Percentiles rank a stretch among this genome's conserved stretches.
These are phyloP conservation scores for Wickerhamiella kurtzmanii DNA, from an alignment of 805 yeast genomes.

Conservation along the genomic window DNA sequence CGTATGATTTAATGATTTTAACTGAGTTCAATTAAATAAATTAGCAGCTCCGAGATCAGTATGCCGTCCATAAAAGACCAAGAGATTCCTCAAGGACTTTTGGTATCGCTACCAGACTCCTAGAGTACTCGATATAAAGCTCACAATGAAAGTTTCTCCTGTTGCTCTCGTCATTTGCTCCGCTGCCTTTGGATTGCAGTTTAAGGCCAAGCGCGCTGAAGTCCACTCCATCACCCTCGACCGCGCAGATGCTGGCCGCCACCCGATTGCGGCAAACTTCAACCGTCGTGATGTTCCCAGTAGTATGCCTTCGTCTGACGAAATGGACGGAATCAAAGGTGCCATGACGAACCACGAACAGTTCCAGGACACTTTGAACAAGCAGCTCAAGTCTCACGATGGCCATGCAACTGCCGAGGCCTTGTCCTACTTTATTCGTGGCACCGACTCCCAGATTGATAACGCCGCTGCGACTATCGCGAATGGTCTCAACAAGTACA, in stretches of 20 bases:
- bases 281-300: slow-evolving; percentile 8
- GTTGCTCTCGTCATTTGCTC: slow-evolving; percentile 13
- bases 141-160: slow-evolving; percentile 12
- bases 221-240: slow-evolving; percentile 12
- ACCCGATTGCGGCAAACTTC: slow-evolving; percentile 10
- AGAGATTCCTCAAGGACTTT: neutral
- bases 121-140: neutral
- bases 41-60: neutral
- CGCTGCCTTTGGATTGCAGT: slow-evolving; percentile 13
- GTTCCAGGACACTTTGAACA: slow-evolving; percentile 14
- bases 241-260: slow-evolving; percentile 13
- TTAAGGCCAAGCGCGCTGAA: slow-evolving; percentile 1
- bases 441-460: slow-evolving; percentile 25
- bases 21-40: neutral
- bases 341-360: slow-evolving; percentile 16
- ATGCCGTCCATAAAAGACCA: no score
- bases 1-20: neutral
- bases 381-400: slow-evolving; percentile 11
- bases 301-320: slow-evolving; percentile 7
- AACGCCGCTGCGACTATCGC: slow-evolving; percentile 19
- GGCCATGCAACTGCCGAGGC: slow-evolving; percentile 19
- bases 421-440: slow-evolving; percentile 21
- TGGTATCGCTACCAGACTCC: neutral
- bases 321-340: slow-evolving; percentile 11
- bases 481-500: slow-evolving; percentile 13